Evolutionary conservation across 2,329 filamentous ascomycete species (phyloP), one percentile per base, ranked within the genome.

Genomic region (Sporothrix phasma): DNA sequence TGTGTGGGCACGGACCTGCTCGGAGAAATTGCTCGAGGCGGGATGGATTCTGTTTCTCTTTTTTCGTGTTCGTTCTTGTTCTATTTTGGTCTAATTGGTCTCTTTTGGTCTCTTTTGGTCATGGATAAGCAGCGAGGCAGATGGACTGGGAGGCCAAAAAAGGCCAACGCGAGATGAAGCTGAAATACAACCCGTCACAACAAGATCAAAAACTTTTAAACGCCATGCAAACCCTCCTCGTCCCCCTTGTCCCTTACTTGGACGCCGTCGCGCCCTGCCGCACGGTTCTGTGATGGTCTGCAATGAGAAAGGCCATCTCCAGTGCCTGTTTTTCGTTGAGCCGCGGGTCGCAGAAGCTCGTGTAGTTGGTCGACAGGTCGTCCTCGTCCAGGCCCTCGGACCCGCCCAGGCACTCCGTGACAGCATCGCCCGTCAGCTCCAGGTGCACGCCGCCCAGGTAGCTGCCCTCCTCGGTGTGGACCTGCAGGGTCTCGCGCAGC

Each of bases 241-340:
- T 49, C 31, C 26, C 34, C 34, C 11, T 37, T 11, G 17, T 39
- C n/a, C 10, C 11, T 6, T 22, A 56, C 39, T 19, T 31, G 24
- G 8, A 24, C 24, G 19, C 56, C 2, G 39, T 22, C 17, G 24
- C 6, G 3, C 34, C 58, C 17, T 45, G 24, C 1, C 64, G 31
- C 69, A 75, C 75, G 61, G 73, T 72, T 19, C 82, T 77, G 68
- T 80, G 94, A 72, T 92, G 89, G 5, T 91, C 91, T 0, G 94
- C 94, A 56, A 99, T 88, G 71, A 97, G 76, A 75, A 99, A 99
- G 0, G 94, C 92, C 74, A 97, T 76, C 79, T 99, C 94, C 15
- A 99, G 81, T 0, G 94, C 92, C 79, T 99, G 94, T 78, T 97
- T 97, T 81, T 97, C 94, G 73, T 99, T 99, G 69, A 99, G 78